phyloP scores from a whole-genome alignment of 192 early-diverging fungal genomes.

The Cladochytrium replicatum region DNA sequence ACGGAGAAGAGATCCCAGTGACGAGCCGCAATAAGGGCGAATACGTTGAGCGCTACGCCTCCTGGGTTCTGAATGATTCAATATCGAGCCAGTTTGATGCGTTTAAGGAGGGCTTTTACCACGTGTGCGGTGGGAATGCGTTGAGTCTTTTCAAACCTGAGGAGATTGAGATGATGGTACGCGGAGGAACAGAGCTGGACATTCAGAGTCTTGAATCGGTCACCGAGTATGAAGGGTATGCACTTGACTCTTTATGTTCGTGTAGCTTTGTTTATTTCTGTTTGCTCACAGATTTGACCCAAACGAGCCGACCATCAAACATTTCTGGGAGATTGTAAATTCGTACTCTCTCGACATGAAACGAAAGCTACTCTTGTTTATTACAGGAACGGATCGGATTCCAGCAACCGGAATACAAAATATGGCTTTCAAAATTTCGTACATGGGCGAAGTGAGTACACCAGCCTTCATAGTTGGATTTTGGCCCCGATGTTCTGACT shows the following conservation, averaged over 20 bases:
- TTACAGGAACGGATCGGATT: conserved; percentile 79
- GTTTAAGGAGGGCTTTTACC: conserved; percentile 64
- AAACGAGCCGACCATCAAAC: conserved; percentile 49
- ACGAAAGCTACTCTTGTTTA: conserved; percentile 67
- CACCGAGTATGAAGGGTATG: conserved; percentile 47
- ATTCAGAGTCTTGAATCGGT: conserved; percentile 31
- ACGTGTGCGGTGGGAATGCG: conserved; percentile 59
- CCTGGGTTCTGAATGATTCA: conserved; percentile 55
- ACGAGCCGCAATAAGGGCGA: conserved; percentile 63
- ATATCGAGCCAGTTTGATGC: conserved; percentile 58
- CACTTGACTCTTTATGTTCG: too few relatives aligned
- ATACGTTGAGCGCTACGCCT: conserved; percentile 63
- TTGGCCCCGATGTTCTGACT: conserved; percentile 42
- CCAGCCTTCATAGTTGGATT: not conserved
- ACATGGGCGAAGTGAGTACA: conserved; percentile 26
- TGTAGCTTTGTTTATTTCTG: too few relatives aligned
- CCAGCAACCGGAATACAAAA: conserved; percentile 52
- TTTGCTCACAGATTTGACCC: conserved; percentile 60
- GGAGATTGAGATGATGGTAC: conserved; percentile 48
- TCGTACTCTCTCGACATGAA: conserved; percentile 51
- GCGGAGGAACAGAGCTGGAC: conserved; percentile 40
- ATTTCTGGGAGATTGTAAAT: conserved; percentile 77
- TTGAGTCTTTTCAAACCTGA: conserved; percentile 40
- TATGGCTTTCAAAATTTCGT: conserved; percentile 37
- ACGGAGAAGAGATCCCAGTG: conserved; percentile 59